A percentile compares a stretch with the other conserved stretches of the same genome.
Conservation (phyloP, 352 stramenopile genomes). For the Pilasporangium apinafurcum region DNA sequence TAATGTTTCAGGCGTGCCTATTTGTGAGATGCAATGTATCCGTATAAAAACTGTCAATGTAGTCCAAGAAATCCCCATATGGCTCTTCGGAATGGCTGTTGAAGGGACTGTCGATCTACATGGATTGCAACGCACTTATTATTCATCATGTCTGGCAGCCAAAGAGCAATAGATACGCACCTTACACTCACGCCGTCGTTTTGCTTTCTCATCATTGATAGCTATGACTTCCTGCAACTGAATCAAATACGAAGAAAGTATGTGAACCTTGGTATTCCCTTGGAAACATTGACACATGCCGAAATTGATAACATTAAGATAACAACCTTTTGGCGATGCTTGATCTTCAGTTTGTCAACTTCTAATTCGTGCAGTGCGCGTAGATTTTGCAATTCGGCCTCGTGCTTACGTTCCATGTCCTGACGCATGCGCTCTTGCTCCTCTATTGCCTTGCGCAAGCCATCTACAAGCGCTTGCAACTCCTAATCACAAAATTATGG, state of each 20-base stretch:
- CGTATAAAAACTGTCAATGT: constrained; percentile 66
- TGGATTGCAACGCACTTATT: too few relatives aligned
- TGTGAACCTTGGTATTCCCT: too few relatives aligned
- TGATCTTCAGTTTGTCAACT: constrained; percentile 30
- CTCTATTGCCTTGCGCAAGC: constrained; percentile 33
- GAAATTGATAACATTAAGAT: too few relatives aligned
- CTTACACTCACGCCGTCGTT: too few relatives aligned
- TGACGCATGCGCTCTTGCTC: constrained; percentile 15
- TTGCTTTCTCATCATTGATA: too few relatives aligned
- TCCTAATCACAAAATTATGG: constrained; percentile 15
- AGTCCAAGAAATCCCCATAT: constrained; percentile 48
- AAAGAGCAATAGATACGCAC: neutral
- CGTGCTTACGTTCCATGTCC: constrained; percentile 28
- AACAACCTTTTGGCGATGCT: constrained; percentile 55
- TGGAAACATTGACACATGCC: too few relatives aligned
- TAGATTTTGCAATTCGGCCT: constrained; percentile 36
- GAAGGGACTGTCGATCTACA: constrained; percentile 10
- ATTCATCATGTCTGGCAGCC: too few relatives aligned
- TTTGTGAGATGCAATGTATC: constrained; percentile 30
- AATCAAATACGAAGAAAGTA: too few relatives aligned
- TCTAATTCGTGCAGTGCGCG: constrained; percentile 40
- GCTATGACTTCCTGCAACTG: too few relatives aligned
- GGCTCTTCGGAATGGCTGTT: constrained; percentile 29
- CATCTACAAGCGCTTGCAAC: constrained; percentile 28
- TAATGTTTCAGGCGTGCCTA: too few relatives aligned